Conservation (phyloP, 352 stramenopile genomes). For the Globisporangium spiculum region DNA sequence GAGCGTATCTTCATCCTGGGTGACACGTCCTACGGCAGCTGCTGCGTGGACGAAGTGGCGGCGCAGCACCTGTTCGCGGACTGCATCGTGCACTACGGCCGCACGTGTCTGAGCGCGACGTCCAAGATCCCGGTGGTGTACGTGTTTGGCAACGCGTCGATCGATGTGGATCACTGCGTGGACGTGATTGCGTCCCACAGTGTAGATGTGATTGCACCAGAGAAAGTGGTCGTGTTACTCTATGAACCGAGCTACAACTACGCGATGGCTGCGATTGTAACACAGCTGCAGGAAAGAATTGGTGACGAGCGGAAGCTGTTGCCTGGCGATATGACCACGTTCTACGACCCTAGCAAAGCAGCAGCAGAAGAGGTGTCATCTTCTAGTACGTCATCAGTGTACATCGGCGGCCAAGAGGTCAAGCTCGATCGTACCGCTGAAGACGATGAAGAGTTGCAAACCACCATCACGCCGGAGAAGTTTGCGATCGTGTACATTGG, state of each 20-base stretch:
- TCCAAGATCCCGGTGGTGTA: constrained; percentile 90
- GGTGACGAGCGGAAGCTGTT: constrained; percentile 43
- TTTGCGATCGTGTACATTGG: constrained; percentile 73
- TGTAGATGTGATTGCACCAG: constrained; percentile 20
- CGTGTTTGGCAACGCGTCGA: constrained; percentile 76
- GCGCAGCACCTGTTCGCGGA: constrained; percentile 92
- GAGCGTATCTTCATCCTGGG: constrained; percentile 92
- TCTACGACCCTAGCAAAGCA: constrained; percentile 47
- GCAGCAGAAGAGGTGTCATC: constrained; percentile 1
- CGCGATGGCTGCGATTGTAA: constrained; percentile 53
- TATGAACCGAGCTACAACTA: constrained; percentile 91
- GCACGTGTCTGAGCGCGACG: constrained; percentile 88
- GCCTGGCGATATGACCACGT: constrained; percentile 64
- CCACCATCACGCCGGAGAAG: constrained; percentile 33
- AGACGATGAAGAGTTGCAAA: constrained; percentile 12
- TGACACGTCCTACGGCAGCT: constrained; percentile 95
- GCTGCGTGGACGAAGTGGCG: constrained; percentile 95
- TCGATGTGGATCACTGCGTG: constrained; percentile 60
- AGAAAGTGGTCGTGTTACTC: constrained; percentile 81
- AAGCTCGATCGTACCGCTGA: constrained; percentile 14
- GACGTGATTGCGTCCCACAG: constrained; percentile 36
- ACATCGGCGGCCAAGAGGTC: constrained; percentile 67
- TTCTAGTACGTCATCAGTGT: constrained; percentile 13
- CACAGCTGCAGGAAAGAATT: constrained; percentile 32
- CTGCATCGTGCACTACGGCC: constrained; percentile 94